Evolutionary conservation across 192 early-diverging fungal species (phyloP), one percentile per base, ranked within the genome.

Genomic region (Coemansia sp.): DNA sequence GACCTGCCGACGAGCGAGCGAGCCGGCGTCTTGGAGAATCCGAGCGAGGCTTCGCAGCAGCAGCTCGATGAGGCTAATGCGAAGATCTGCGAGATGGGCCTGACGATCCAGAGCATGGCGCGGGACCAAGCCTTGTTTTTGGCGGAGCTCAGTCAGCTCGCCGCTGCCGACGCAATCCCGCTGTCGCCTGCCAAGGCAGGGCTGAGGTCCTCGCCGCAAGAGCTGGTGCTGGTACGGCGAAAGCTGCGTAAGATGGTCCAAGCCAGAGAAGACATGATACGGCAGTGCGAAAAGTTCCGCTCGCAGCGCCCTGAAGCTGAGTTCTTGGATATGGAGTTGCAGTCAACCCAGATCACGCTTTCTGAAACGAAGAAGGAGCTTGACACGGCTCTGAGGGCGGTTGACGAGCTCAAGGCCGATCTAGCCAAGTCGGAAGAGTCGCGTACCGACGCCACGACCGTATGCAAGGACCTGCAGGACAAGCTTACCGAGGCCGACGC

Each of bases 321-420:
- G 62, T 76, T 79, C 40, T 49, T 84, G 14, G 82, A 84, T 35
- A 42, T 76, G 82, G 82, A 84, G 67, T 56, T 79, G 39, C 75
- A 79, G 29, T 62, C 82, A 4, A 62, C 58, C 17, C 59, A 62
- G 9, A 70, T 76, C 56, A 72, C 82, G 32, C 70, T 77, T 14
- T 54, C 65, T 11, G 62, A 79, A 32, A 76, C 68, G 54, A 73
- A 79, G 53, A 68, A 76, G 24, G 60, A 79, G 65, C 64, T 84
- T 32, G 68, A 60, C 6, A 66, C 54, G 9, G 32, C 57, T 5
- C 53, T 70, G 68, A 69, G 62, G 58, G 76, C 79, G 58, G 70
- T 71, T 0, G 76, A 76, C 15, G 67, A 75, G 17, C 39, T 75
- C 3, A 66, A 53, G 32, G 19, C 59, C 35, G 45, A 24, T 31